Percentiles rank a stretch among this genome's conserved stretches.
phyloP scores from a whole-genome alignment of 768 basidiomycete genomes.

The Myochromella boudieri region DNA sequence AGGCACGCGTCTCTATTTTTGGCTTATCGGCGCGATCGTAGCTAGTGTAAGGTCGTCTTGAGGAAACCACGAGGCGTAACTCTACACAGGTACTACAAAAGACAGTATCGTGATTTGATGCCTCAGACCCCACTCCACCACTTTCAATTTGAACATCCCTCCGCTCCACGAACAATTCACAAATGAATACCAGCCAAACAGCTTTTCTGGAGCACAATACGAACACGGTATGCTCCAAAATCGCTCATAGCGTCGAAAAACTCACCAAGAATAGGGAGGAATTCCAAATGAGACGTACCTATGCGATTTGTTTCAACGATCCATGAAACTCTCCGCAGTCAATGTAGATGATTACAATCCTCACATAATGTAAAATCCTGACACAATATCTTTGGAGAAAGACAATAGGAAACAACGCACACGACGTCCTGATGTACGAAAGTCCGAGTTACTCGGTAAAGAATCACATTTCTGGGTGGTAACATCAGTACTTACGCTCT shows the following conservation, averaged over 20 bases:
- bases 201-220: not conserved
- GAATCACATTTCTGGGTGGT: too few relatives aligned
- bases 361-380: conserved; percentile 17
- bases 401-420: conserved; percentile 37
- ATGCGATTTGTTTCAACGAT: conserved; percentile 50
- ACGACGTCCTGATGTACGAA: conserved; percentile 46
- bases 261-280: not conserved
- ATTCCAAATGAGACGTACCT: conserved; percentile 43
- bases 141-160: not conserved
- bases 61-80: conserved; percentile 14
- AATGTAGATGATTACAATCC: conserved; percentile 28
- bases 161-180: not conserved
- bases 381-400: conserved; percentile 40
- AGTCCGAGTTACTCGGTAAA: conserved; percentile 44
- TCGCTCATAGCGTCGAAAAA: not conserved
- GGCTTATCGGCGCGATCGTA: conserved; percentile 11
- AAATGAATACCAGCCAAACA: not conserved
- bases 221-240: conserved; percentile 1
- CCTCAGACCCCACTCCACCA: conserved; percentile 1
- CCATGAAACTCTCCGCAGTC: conserved; percentile 38
- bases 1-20: too few relatives aligned
- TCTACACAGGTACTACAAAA: too few relatives aligned
- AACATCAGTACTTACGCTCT: not conserved
- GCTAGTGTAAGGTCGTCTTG: conserved; percentile 6
- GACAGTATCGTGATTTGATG: conserved; percentile 2